A percentile compares a stretch with the other conserved stretches of the same genome.
phyloP scores from a whole-genome alignment of 1,284 basidiomycete species.

The Ceratobasidium sp. region DNA sequence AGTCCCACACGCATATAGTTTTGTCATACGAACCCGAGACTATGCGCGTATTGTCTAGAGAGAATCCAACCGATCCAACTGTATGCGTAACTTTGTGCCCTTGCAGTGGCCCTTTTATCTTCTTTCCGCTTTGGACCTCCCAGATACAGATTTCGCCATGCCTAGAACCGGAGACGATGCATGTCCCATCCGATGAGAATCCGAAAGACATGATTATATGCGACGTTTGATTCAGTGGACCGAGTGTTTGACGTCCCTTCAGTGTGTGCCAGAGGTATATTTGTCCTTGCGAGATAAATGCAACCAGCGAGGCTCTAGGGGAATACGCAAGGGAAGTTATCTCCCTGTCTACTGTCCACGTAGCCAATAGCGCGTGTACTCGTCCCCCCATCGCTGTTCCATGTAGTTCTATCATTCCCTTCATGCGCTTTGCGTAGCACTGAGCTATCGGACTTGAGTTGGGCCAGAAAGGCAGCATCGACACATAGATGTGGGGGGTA shows the following conservation, averaged over 20 bases:
- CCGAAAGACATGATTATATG: neutral
- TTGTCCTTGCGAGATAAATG: no score
- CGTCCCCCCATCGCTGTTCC: neutral
- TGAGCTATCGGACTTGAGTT: neutral
- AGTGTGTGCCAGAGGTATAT: no score
- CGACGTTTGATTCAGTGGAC: no score
- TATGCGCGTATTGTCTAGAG: neutral
- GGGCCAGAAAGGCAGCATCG: neutral
- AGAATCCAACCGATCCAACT: slow-evolving; percentile 3
- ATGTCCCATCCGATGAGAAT: neutral
- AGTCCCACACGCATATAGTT: slow-evolving; percentile 1
- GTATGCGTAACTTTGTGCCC: no score
- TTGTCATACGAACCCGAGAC: slow-evolving; percentile 4
- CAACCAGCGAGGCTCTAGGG: no score
- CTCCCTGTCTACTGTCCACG: neutral
- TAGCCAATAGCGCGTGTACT: neutral
- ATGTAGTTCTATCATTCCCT: no score
- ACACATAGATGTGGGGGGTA: neutral
- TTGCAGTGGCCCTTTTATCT: no score
- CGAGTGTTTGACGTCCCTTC: no score
- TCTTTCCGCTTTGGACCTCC: no score
- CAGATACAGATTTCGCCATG: neutral
- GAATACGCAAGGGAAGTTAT: neutral
- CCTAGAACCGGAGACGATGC: neutral
- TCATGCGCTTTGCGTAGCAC: no score